phyloP scores from a whole-genome alignment of 257 asterid genomes.

The Nicotiana benthamiana region DNA sequence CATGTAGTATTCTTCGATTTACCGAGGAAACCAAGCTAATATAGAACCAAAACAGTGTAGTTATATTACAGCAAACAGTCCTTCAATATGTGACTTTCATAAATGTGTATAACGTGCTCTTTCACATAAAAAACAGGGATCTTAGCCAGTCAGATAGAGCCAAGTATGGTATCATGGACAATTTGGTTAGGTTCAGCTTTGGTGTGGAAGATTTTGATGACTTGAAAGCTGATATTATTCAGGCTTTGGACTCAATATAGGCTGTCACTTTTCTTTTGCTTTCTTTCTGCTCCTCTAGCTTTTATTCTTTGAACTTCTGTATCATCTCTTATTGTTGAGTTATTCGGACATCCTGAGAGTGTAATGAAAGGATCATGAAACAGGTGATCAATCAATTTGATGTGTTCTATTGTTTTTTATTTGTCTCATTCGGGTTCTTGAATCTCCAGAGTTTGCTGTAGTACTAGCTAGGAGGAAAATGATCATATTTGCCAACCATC shows the following conservation, averaged over 20 bases:
- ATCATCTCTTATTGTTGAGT: background rate
- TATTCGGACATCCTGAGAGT: background rate
- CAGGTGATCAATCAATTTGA: background rate
- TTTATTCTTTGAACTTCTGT: background rate
- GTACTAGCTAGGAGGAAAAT: no score
- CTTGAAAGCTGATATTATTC: slow-evolving; percentile 73
- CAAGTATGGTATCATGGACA: slow-evolving; percentile 76
- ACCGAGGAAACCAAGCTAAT: background rate
- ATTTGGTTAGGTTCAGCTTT: slow-evolving; percentile 91
- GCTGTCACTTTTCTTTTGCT: background rate
- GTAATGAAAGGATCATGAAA: background rate
- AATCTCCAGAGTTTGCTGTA: background rate
- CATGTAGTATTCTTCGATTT: background rate
- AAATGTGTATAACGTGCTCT: background rate
- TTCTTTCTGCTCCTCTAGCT: background rate
- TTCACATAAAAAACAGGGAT: slow-evolving; percentile 50
- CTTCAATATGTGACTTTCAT: background rate
- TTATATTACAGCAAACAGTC: background rate
- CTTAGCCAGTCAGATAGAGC: slow-evolving; percentile 75
- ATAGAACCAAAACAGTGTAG: background rate
- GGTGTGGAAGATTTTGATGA: slow-evolving; percentile 85
- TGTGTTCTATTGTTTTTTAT: background rate
- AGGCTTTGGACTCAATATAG: slow-evolving; percentile 72
- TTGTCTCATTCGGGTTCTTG: background rate
- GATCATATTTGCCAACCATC: no score